Base-by-base conservation (phyloP, 2,329 filamentous ascomycete genomes). In the Parastagonospora nodorum region DNA sequence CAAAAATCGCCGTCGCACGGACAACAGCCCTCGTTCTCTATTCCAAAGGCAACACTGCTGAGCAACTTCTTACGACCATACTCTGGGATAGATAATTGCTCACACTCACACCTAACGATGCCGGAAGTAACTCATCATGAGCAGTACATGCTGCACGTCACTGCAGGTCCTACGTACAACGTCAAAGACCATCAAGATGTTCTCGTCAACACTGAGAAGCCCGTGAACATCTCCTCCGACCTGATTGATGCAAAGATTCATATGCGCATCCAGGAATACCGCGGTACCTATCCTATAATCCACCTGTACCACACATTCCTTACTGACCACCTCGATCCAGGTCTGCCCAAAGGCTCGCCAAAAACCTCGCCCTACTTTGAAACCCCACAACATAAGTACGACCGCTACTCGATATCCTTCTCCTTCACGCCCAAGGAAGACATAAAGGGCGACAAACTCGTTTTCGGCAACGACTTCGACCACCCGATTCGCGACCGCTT, bases 381-480 rank as follows among this genome's bases (percentile, higher is more conserved):
- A 11, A 77, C 84, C 5, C 83, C 86, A 5, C 81, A 84, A 14
- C 92, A 96, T 71, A 78, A 77, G 16, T 78, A 80, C 55, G 92
- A 97, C 74, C 88, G 91, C 69, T 97, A 97, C 78, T 90, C 87
- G 63, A 91, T 97, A 64, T 82, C 84, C 29, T 88, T 96, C 68
- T 82, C 84, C 39, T 90, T 97, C 72, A 85, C 83, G 0, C 90
- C 88, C n/a, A 90, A 89, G 63, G 64, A 77, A 28, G 74, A 74
- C 31, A 85, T 96, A 49, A 79, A 80, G 2, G 91, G 85, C 38
- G 74, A 83, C 24, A 86, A 95, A 55, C 80, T 99, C 2, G 86
- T 97, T 46, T 96, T 96, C 64, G 94, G 93, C 36, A 97, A 97
- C 72, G 92, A 97, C 78, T 97, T 97, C 70, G 92, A 96, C 67